phyloP scores from a whole-genome alignment of 2,329 filamentous ascomycete species.

The Alternaria infectoria region DNA sequence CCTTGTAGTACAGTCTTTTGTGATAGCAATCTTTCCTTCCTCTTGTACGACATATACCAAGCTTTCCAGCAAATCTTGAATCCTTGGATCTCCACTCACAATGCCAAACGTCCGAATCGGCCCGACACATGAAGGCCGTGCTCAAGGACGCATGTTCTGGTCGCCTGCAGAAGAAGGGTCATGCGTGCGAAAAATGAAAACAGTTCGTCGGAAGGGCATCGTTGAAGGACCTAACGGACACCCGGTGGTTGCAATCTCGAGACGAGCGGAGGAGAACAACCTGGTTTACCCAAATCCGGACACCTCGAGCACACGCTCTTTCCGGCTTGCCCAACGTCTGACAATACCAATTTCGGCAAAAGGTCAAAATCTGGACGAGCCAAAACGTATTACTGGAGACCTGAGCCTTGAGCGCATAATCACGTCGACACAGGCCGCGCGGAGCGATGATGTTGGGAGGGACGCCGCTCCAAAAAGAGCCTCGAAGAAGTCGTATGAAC shows the following conservation, averaged over 20 bases:
- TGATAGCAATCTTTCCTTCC: background rate
- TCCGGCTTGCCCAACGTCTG: conserved; percentile 34
- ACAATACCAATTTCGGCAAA: conserved; percentile 34
- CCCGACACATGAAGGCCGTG: conserved; percentile 21
- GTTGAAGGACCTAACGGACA: conserved; percentile 44
- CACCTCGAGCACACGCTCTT: conserved; percentile 20
- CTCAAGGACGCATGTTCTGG: conserved; percentile 41
- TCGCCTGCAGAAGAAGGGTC: conserved; percentile 38
- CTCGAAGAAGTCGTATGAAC: background rate
- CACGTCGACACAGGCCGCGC: background rate
- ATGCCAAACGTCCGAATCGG: conserved; percentile 19
- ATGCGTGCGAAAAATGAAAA: conserved; percentile 32
- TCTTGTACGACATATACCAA: background rate
- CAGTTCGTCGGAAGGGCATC: conserved; percentile 39
- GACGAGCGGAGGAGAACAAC: conserved; percentile 32
- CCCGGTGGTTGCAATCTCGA: conserved; percentile 42
- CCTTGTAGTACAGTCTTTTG: background rate
- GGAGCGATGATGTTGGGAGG: background rate
- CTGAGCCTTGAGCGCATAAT: conserved; percentile 1
- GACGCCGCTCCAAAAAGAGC: background rate
- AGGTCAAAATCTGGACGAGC: conserved; percentile 33
- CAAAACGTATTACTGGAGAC: conserved; percentile 33
- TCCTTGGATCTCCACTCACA: conserved; percentile 6
- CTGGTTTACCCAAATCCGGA: conserved; percentile 35
- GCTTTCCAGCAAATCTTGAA: conserved; percentile 3